Percentiles rank a stretch among this genome's conserved stretches.
phyloP scores from a whole-genome alignment of 768 basidiomycete genomes.

The Pisolithus tinctorius region DNA sequence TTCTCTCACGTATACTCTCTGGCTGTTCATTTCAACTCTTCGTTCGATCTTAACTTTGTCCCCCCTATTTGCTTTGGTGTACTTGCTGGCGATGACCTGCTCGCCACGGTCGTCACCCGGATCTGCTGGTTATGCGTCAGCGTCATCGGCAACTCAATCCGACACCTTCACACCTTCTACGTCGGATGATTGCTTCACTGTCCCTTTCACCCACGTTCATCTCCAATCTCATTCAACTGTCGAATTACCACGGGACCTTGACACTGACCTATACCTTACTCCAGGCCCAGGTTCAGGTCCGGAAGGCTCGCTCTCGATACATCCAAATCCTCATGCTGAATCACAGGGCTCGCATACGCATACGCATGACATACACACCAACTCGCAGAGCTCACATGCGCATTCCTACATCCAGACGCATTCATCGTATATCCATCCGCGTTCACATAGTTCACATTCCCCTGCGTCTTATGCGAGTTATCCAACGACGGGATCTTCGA shows the following conservation, averaged over 20 bases:
- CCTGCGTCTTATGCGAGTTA: constrained; percentile 20
- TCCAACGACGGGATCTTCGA: constrained; percentile 11
- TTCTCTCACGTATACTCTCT: no score
- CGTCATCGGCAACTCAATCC: not conserved
- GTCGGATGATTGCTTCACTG: not conserved
- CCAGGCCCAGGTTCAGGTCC: no score
- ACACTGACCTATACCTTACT: not conserved
- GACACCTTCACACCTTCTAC: not conserved
- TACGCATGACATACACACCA: not conserved
- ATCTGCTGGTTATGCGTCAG: not conserved
- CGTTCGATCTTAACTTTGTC: no score
- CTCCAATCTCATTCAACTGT: not conserved
- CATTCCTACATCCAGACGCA: not conserved
- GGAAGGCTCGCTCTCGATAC: not conserved
- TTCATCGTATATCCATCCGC: constrained; percentile 3
- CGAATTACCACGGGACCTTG: not conserved
- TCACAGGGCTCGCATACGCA: not conserved
- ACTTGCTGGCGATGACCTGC: not conserved
- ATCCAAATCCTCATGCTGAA: not conserved
- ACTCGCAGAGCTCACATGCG: not conserved
- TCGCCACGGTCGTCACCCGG: not conserved
- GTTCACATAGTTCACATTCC: constrained; percentile 12
- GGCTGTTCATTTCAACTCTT: no score
- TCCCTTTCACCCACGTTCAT: not conserved
- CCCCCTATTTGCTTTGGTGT: no score